phyloP scores from a whole-genome alignment of 305 asterid species.

The Plantago coronopus region DNA sequence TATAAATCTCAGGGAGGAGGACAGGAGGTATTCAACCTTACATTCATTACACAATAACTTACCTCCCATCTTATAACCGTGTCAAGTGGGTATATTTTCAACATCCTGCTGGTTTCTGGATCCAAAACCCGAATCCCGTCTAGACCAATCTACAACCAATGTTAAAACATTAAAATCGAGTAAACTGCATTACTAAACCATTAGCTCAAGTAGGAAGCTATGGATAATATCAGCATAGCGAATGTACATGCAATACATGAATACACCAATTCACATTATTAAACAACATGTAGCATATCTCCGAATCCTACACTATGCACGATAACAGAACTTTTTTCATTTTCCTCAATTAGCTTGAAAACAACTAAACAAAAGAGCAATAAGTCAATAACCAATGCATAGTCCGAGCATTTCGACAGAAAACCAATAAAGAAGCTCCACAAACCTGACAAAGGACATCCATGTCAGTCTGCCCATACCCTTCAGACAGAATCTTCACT shows the following conservation, averaged over 20 bases:
- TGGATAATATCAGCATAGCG: conserved; percentile 1
- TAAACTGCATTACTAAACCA: conserved; percentile 6
- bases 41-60: conserved; percentile 23
- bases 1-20: conserved; percentile 10
- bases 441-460: conserved; percentile 90
- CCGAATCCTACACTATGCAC: conserved; percentile 8
- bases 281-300: conserved; percentile 12
- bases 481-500: conserved; percentile 69
- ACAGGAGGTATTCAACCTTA: not conserved
- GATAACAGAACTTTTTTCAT: not conserved
- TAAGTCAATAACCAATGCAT: conserved; percentile 5
- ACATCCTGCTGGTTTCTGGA: conserved; percentile 56
- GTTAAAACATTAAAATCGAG: conserved; percentile 4
- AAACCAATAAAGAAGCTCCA: not conserved
- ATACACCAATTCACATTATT: not conserved
- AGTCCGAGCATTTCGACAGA: not conserved
- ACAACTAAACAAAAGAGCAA: conserved; percentile 9
- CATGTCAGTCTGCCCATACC: conserved; percentile 63
- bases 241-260: conserved; percentile 8
- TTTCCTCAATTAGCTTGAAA: conserved; percentile 5
- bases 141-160: conserved; percentile 60
- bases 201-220: conserved; percentile 11
- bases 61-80: conserved; percentile 72
- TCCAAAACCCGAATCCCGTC: conserved; percentile 82
- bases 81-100: conserved; percentile 65